Evolutionary conservation across 768 basidiomycete genomes (phyloP), one percentile per base, ranked within the genome.

Genomic region (Lactifluus rugatus): DNA sequence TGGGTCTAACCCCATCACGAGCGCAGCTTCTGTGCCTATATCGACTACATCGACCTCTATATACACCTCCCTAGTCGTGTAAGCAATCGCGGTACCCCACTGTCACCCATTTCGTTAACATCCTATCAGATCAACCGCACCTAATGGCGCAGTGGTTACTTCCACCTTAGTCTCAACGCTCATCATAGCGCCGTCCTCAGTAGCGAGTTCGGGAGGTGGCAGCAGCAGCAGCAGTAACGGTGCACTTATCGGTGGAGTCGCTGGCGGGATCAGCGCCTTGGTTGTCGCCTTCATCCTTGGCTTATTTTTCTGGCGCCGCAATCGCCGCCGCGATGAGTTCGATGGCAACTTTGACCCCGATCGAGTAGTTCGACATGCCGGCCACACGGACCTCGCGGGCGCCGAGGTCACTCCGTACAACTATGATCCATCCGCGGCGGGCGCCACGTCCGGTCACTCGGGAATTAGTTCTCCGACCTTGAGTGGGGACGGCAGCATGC

Each of bases 281-380:
- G 52, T 70, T 36, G 41, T 67, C 32, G 37, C 65, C 37, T 61
- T 72, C 37, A 31, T 70, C n/a, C 48, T 66, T 37, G 64, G 66
- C 21, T 54, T 71, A 10, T 57, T 69, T 28, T 60, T 68, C 57
- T 72, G 70, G 66, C 68, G 69, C 42, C 67, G 67, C 21, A 65
- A 69, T 32, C 60, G 57, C 45, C 53, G 47, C n/a, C 61, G 65
- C 34, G 72, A 76, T 56, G 77, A 79, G 26, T 78, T 78, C 47
- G 77, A 78, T 54, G 77, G 78, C 51, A 71, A 78, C 69, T 78
- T 78, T 57, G 77, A 78, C 39, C 78, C 77, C 0, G 78, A 78
- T 58, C 73, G 71, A 5, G 71, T 78, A 42, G 60, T 70, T 2
- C 66, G 65, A 11, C 70, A 69, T 32, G 36, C 16, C n/a, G 68